phyloP scores from a whole-genome alignment of 257 asterid species.

The Haberlea rhodopensis region DNA sequence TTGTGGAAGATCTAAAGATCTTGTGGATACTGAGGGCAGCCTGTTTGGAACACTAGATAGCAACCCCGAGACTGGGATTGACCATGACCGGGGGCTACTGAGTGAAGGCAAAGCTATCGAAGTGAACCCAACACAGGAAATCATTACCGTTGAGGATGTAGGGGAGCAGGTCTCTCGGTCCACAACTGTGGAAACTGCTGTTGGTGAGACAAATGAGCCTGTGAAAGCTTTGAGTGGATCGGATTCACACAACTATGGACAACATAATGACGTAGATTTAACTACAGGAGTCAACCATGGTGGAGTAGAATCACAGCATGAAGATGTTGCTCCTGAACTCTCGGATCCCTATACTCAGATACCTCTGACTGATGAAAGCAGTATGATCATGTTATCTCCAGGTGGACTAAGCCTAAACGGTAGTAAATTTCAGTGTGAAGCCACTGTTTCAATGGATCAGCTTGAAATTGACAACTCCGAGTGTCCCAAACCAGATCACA shows the following conservation, averaged over 20 bases:
- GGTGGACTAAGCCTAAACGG: slow-evolving; percentile 27
- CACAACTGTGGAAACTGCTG: slow-evolving; percentile 35
- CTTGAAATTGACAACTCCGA: slow-evolving; percentile 43
- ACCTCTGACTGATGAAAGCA: slow-evolving; percentile 27
- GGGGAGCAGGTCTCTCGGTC: slow-evolving; percentile 31
- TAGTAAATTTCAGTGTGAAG: slow-evolving; percentile 34
- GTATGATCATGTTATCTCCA: slow-evolving; percentile 23
- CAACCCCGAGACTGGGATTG: slow-evolving; percentile 30
- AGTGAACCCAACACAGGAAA: slow-evolving; percentile 31
- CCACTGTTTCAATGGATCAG: slow-evolving; percentile 28
- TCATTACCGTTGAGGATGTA: slow-evolving; percentile 28
- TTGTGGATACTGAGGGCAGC: slow-evolving; percentile 26
- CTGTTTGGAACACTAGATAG: slow-evolving; percentile 28
- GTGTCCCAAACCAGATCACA: slow-evolving; percentile 33
- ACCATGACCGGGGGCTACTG: slow-evolving; percentile 25
- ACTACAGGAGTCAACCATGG: slow-evolving; percentile 22
- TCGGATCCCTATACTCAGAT: slow-evolving; percentile 23
- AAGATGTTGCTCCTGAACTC: slow-evolving; percentile 29
- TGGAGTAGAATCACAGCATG: slow-evolving; percentile 12
- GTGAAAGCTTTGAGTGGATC: slow-evolving; percentile 28
- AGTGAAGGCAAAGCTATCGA: slow-evolving; percentile 32
- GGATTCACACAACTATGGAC: slow-evolving; percentile 15
- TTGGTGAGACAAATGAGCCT: slow-evolving; percentile 34
- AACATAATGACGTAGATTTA: slow-evolving; percentile 22
- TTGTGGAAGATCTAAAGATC: slow-evolving; percentile 30